Evolutionary conservation across 1,284 basidiomycete species (phyloP).

Genomic region (Mycosarcoma maydis): DNA sequence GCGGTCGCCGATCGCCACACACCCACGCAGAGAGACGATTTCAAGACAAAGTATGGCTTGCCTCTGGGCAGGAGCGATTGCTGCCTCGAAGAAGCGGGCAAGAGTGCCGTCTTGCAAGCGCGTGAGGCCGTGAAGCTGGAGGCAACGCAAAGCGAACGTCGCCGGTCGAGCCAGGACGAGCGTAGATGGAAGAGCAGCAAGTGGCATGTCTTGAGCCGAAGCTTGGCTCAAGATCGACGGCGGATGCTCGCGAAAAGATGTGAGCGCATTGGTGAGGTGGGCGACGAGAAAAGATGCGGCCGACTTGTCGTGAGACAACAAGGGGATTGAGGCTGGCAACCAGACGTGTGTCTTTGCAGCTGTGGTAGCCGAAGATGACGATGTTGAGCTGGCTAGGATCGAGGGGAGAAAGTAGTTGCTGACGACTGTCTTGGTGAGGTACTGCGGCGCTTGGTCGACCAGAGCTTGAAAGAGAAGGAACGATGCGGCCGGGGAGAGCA

Average conservation of each 20-base stretch:
- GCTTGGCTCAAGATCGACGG: constrained; percentile 1
- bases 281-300: constrained; percentile 22
- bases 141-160: constrained; percentile 26
- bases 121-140: constrained; percentile 42
- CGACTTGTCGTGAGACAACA: constrained; percentile 33
- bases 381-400: constrained; percentile 2
- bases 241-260: neutral
- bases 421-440: constrained; percentile 27
- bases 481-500: constrained; percentile 25
- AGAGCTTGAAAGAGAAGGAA: constrained; percentile 29
- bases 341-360: constrained; percentile 31
- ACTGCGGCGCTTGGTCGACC: constrained; percentile 16
- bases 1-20: constrained; percentile 30
- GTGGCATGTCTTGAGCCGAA: constrained; percentile 4
- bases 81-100: constrained; percentile 27
- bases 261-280: constrained; percentile 18
- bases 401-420: constrained; percentile 35
- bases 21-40: constrained; percentile 26
- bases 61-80: neutral
- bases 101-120: constrained; percentile 26
- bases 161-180: constrained; percentile 4
- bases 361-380: neutral
- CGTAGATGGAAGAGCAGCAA: constrained; percentile 13
- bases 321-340: constrained; percentile 35
- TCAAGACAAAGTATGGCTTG: constrained; percentile 21